Conservation (phyloP, 208 protist species). For the Crithidia bombi region DNA sequence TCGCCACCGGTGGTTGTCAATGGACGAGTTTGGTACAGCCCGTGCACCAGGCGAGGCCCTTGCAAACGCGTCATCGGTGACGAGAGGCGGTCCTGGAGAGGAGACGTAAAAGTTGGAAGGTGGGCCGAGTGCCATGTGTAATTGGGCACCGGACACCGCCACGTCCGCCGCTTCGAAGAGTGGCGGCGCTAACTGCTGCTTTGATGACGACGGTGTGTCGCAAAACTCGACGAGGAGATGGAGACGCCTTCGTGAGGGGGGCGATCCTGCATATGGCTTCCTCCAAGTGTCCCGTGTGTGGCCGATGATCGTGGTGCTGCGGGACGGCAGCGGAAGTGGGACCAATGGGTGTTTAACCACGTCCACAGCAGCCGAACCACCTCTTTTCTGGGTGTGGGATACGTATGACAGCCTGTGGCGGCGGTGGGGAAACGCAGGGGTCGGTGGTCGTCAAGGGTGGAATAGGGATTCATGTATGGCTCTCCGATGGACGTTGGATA, state of each 20-base stretch:
- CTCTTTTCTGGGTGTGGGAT: not conserved
- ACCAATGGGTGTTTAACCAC: no score
- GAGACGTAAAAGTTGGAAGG: not conserved
- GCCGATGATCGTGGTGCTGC: not conserved
- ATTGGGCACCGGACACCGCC: not conserved
- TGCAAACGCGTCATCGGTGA: not conserved
- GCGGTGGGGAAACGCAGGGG: not conserved
- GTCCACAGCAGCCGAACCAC: not conserved
- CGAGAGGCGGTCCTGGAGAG: not conserved
- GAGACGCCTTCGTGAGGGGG: not conserved
- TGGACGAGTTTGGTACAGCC: no score
- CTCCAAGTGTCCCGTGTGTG: not conserved
- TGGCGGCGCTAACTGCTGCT: conserved; percentile 1
- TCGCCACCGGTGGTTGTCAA: no score
- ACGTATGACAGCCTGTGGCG: not conserved
- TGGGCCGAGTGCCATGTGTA: not conserved
- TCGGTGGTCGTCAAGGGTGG: not conserved
- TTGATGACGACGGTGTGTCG: not conserved
- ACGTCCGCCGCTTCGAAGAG: not conserved
- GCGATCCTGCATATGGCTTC: not conserved
- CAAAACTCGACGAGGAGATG: not conserved
- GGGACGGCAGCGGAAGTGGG: no score
- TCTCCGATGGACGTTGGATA: not conserved
- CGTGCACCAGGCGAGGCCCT: no score
- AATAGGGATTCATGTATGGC: not conserved